These are phyloP conservation scores for Nakataea oryzae DNA, from an alignment of 2,329 filamentous ascomycete species.

Conservation along the genomic window DNA sequence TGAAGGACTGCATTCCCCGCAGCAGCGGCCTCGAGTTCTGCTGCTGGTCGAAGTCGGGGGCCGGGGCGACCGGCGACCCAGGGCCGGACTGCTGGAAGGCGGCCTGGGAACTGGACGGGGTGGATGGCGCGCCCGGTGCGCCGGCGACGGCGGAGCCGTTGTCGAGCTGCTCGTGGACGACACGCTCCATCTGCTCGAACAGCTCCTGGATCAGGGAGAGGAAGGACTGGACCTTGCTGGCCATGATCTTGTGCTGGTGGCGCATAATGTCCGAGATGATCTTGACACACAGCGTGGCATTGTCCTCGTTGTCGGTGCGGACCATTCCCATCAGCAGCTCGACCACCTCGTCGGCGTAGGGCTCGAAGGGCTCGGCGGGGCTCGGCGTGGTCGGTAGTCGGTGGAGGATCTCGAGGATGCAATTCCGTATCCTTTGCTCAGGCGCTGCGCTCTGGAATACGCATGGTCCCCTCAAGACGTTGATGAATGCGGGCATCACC, in stretches of 20 bases:
- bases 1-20: conserved; percentile 98
- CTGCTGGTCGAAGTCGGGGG: conserved; percentile 76
- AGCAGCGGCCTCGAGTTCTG: conserved; percentile 68
- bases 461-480: conserved; percentile 72
- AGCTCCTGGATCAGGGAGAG: conserved; percentile 88
- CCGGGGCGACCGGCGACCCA: conserved; percentile 76
- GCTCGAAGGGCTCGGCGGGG: conserved; percentile 72
- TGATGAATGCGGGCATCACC: conserved; percentile 82
- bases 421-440: conserved; percentile 86
- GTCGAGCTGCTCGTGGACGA: conserved; percentile 92
- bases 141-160: conserved; percentile 49
- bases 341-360: conserved; percentile 78
- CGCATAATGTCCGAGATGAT: conserved; percentile 95
- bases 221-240: conserved; percentile 76
- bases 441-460: conserved; percentile 84
- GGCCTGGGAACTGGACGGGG: conserved; percentile 52
- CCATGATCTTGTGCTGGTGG: conserved; percentile 75
- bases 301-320: conserved; percentile 91
- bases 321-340: conserved; percentile 85
- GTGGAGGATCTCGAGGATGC: conserved; percentile 88
- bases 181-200: conserved; percentile 88
- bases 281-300: conserved; percentile 96
- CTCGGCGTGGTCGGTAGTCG: conserved; percentile 63
- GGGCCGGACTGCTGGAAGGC: conserved; percentile 71
- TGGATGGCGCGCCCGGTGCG: conserved; percentile 49